phyloP scores from a whole-genome alignment of 2,329 filamentous ascomycete species.

The Aschersonia sp. region DNA sequence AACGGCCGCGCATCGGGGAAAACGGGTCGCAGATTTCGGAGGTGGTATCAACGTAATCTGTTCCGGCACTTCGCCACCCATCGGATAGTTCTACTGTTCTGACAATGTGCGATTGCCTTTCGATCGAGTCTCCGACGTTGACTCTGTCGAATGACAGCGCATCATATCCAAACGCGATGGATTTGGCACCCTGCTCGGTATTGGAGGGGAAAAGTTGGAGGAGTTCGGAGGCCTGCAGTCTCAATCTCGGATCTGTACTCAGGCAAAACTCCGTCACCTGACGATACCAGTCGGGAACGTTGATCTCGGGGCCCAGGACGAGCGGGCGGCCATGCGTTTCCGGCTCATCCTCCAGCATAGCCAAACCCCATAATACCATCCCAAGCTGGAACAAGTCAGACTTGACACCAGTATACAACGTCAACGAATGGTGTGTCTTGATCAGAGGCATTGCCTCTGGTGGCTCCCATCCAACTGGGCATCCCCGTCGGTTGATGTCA shows the following conservation, averaged over 20 bases:
- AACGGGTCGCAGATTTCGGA: constrained; percentile 24
- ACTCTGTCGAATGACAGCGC: constrained; percentile 24
- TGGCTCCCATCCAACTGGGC: constrained; percentile 93
- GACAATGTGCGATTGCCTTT: constrained; percentile 18
- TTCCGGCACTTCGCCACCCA: constrained; percentile 28
- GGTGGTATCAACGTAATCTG: constrained; percentile 20
- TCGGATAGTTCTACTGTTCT: constrained; percentile 25
- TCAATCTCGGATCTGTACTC: constrained; percentile 54
- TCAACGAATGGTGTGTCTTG: constrained; percentile 75
- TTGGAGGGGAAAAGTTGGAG: constrained; percentile 49
- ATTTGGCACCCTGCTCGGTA: constrained; percentile 17
- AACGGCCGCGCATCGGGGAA: constrained; percentile 35
- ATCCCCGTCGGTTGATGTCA: constrained; percentile 95
- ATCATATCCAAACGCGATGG: constrained; percentile 17
- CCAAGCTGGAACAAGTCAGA: constrained; percentile 92
- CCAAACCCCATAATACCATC: constrained; percentile 92
- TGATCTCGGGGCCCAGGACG: constrained; percentile 36
- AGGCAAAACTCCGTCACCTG: constrained; percentile 65
- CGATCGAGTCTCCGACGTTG: constrained; percentile 18
- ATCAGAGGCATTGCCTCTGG: constrained; percentile 80
- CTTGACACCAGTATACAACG: constrained; percentile 97
- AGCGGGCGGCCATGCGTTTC: constrained; percentile 65
- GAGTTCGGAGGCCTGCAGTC: constrained; percentile 60
- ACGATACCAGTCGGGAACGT: constrained; percentile 69
- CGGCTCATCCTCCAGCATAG: constrained; percentile 78